Evolutionary conservation across 2,329 filamentous ascomycete species (phyloP).

Genomic region (Ophiostoma tasmaniense): DNA sequence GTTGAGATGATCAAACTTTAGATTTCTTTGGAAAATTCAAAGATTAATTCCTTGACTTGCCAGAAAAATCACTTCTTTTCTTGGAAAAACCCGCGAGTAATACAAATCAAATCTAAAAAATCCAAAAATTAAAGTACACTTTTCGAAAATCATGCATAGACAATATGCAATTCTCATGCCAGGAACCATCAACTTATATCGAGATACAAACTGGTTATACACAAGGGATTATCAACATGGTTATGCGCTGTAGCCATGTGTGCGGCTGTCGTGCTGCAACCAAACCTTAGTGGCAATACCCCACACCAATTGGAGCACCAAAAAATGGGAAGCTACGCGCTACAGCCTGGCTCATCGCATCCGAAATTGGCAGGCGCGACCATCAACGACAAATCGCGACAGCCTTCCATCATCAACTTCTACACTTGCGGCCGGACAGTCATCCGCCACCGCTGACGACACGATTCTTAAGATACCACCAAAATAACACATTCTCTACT

Average conservation of each 20-base stretch:
- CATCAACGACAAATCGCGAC: neutral
- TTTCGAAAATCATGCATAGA: too few relatives aligned
- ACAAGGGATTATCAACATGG: neutral
- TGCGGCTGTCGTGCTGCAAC: neutral
- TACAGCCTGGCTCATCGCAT: neutral
- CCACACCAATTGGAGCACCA: neutral
- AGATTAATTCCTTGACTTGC: too few relatives aligned
- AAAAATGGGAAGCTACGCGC: constrained; percentile 7
- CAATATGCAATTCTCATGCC: neutral
- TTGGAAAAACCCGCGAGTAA: too few relatives aligned
- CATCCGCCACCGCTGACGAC: neutral
- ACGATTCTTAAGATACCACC: neutral
- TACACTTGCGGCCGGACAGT: neutral
- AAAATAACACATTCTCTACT: neutral
- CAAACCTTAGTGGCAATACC: neutral
- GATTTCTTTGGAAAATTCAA: too few relatives aligned
- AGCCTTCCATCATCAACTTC: neutral
- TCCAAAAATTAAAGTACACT: too few relatives aligned
- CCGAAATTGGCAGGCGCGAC: neutral
- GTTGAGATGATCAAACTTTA: too few relatives aligned
- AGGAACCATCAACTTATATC: neutral
- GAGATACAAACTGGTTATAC: neutral
- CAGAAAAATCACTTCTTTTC: too few relatives aligned
- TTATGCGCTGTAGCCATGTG: neutral
- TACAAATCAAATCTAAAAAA: neutral